phyloP scores from a whole-genome alignment of 768 basidiomycete genomes.

The Cystofilobasidium ferigula region DNA sequence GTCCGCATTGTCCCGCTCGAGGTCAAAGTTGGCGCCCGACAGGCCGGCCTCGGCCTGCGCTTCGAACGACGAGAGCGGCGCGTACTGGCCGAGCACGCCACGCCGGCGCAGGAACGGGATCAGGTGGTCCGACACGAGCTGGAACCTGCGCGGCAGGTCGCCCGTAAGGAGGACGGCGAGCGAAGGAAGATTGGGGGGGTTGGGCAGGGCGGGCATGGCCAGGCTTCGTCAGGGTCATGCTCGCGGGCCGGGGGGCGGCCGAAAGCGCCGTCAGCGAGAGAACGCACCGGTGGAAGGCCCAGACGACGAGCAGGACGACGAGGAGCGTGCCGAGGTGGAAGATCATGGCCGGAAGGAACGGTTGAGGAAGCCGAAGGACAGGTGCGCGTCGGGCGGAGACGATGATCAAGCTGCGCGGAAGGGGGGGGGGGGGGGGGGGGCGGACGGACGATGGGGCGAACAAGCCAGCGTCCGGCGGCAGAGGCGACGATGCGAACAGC shows the following conservation, averaged over 20 bases:
- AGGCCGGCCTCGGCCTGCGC: slow-evolving; percentile 6
- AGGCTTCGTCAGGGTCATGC: too few relatives aligned
- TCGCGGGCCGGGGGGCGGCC: too few relatives aligned
- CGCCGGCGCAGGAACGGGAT: slow-evolving; percentile 2
- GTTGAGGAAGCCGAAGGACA: too few relatives aligned
- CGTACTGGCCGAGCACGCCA: slow-evolving; percentile 6
- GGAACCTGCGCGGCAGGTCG: not conserved
- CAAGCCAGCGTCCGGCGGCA: too few relatives aligned
- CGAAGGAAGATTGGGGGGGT: not conserved
- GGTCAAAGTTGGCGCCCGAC: slow-evolving; percentile 17
- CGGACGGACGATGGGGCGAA: too few relatives aligned
- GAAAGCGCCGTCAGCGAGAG: too few relatives aligned
- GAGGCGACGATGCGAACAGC: too few relatives aligned
- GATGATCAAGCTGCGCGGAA: too few relatives aligned
- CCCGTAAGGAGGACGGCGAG: not conserved
- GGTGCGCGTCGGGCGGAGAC: too few relatives aligned
- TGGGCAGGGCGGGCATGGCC: too few relatives aligned
- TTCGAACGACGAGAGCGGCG: slow-evolving; percentile 7
- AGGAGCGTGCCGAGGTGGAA: slow-evolving; percentile 13
- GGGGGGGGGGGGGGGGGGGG: too few relatives aligned
- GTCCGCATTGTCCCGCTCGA: slow-evolving; percentile 22
- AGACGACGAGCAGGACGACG: slow-evolving; percentile 6
- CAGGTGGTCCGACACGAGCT: slow-evolving; percentile 26
- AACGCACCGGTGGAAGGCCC: slow-evolving; percentile 11
- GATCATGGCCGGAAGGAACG: too few relatives aligned